Base-by-base conservation (phyloP, 2,329 filamentous ascomycete genomes). In the Microascus cirrosus region DNA sequence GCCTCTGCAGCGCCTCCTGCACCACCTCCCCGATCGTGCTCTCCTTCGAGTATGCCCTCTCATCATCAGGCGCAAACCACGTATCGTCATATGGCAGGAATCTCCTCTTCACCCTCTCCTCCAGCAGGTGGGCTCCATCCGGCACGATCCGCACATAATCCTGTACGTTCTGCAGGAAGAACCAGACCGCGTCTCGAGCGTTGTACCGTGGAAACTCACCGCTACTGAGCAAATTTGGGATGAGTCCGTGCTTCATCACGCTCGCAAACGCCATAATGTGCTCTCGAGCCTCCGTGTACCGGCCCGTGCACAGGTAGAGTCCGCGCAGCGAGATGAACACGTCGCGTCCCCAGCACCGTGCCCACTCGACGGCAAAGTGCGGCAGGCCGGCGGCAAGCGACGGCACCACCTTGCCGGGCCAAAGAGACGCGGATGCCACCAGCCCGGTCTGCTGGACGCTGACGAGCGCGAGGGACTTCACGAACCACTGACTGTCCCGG, bases 221-320 rank as follows among this genome's bases (percentile, higher is more conserved):
- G 60, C 89, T 90, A 62, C 90, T 87, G 15, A 99, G 78, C 22
- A 99, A 79, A 66, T 99, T 99, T 15, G 94, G 94, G 59, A 99
- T 92, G 91, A 97, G 95, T 55, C 94, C 94, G 65, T 99, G 94
- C 77, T 99, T 99, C 63, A 99, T 75, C 12, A 99, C 92, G 68
- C 91, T 96, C 2, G 89, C 92, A 73, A 99, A 99, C 10, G 92
- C 93, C 60, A 90, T 77, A 59, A 99, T 96, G 67, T 99, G 95
- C 69, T 97, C 91, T 67, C 84, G 92, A 8, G 94, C 94, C 68
- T 96, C 92, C 2, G 81, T 83, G 65, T 88, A 96, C 10, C 94
- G 86, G 1, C 91, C 90, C 12, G 93, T 97, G 48, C 89, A 91
- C 39, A 99, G 82, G 63, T 89, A 90, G n/a, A 99, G 78, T 51